These are phyloP conservation scores for Pseudozyma pruni DNA, from an alignment of 1,284 basidiomycete species.

Conservation along the genomic window DNA sequence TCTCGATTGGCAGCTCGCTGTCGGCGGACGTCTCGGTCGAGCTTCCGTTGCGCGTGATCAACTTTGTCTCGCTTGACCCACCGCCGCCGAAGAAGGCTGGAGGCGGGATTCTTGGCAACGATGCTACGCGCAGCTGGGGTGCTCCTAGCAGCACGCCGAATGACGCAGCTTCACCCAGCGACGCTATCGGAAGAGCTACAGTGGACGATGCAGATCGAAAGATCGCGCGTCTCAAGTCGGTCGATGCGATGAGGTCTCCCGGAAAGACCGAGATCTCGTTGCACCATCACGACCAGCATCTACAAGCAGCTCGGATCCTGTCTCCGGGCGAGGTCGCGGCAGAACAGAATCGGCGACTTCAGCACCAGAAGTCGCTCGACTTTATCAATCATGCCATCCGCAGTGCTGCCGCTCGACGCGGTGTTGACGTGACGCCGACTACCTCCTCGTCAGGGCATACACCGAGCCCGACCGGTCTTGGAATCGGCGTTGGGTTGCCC, in stretches of 20 bases:
- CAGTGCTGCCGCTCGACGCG: conserved; percentile 64
- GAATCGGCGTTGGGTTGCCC: conserved; percentile 53
- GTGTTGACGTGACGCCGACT: conserved; percentile 27
- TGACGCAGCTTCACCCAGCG: conserved; percentile 9
- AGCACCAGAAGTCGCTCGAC: conserved; percentile 66
- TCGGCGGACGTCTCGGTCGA: conserved; percentile 76
- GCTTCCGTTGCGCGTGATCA: conserved; percentile 79
- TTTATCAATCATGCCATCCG: conserved; percentile 67
- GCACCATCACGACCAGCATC: conserved; percentile 33
- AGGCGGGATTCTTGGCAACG: conserved; percentile 10
- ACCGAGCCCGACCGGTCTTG: conserved; percentile 53
- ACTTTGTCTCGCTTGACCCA: conserved; percentile 83
- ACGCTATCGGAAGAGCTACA: conserved; percentile 4
- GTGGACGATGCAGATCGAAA: conserved; percentile 31
- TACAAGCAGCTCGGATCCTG: conserved; percentile 19
- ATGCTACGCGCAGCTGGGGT: conserved; percentile 20
- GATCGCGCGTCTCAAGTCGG: conserved; percentile 57
- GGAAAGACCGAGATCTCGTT: conserved; percentile 47
- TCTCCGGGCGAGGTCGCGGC: conserved; percentile 25
- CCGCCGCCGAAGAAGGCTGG: conserved; percentile 70
- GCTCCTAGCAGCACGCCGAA: conserved; percentile 10
- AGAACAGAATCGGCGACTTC: conserved; percentile 36
- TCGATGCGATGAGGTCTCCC: conserved; percentile 61
- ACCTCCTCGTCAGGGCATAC: conserved; percentile 18
- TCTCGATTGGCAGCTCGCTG: conserved; percentile 77